Evolutionary conservation across 768 basidiomycete species (phyloP).

Genomic region (Termitomyces sp.): DNA sequence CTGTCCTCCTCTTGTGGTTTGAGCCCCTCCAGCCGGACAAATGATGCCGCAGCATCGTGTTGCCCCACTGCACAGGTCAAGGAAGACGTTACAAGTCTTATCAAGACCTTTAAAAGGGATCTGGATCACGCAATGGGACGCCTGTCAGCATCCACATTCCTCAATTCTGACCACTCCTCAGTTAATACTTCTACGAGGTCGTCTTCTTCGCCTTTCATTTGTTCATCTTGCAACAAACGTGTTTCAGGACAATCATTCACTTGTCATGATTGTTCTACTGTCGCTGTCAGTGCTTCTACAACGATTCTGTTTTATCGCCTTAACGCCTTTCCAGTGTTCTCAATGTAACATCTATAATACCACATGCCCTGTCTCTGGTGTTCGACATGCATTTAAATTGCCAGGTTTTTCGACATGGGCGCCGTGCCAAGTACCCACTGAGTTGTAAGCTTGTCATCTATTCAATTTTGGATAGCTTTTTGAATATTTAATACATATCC

Average conservation of each 20-base stretch:
- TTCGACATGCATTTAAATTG: neutral
- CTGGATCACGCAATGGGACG: constrained; percentile 40
- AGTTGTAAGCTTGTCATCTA: neutral
- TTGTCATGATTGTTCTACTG: neutral
- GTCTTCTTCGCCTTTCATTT: neutral
- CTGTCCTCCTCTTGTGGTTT: neutral
- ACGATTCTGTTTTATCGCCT: neutral
- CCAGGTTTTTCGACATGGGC: neutral
- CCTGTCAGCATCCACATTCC: neutral
- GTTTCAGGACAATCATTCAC: neutral
- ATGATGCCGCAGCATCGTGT: constrained; percentile 23
- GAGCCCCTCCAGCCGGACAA: constrained; percentile 1
- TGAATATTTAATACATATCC: neutral
- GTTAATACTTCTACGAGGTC: neutral
- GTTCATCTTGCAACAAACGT: neutral
- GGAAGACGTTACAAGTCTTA: constrained; percentile 40
- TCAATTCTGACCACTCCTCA: neutral
- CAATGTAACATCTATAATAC: neutral
- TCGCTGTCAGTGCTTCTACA: neutral
- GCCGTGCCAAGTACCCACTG: neutral
- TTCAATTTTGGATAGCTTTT: neutral
- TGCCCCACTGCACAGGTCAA: constrained; percentile 44
- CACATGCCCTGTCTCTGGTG: neutral
- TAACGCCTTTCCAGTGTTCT: neutral
- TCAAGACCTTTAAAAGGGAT: constrained; percentile 49